Conservation (phyloP, 1,139 yeast species). For the Yamadazyma trypodendri region DNA sequence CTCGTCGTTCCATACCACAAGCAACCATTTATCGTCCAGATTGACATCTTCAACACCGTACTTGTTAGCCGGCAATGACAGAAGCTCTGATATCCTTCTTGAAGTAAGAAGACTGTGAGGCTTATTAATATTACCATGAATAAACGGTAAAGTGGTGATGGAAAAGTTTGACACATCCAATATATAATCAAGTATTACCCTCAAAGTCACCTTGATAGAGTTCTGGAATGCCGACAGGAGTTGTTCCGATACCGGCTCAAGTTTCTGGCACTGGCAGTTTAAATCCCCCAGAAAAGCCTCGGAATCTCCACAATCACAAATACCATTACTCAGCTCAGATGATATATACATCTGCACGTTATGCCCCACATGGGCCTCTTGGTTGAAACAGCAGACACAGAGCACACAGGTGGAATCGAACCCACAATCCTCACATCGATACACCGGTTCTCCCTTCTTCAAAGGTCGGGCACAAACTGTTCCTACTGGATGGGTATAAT, state of each 20-base stretch:
- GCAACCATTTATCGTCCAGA: slow-evolving; percentile 34
- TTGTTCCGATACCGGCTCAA: slow-evolving; percentile 8
- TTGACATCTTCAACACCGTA: slow-evolving; percentile 30
- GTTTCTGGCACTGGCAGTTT: slow-evolving; percentile 46
- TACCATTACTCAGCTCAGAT: slow-evolving; percentile 50
- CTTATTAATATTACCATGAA: slow-evolving; percentile 28
- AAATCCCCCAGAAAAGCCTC: slow-evolving; percentile 68
- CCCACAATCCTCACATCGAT: slow-evolving; percentile 65
- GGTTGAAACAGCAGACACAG: slow-evolving; percentile 68
- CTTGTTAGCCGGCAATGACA: slow-evolving; percentile 27
- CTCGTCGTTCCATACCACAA: slow-evolving; percentile 74
- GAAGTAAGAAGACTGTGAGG: slow-evolving; percentile 21
- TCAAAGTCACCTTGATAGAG: slow-evolving; percentile 31
- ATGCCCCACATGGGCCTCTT: slow-evolving; percentile 64
- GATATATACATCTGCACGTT: slow-evolving; percentile 56
- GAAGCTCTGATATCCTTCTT: slow-evolving; percentile 25
- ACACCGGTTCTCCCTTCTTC: slow-evolving; percentile 59
- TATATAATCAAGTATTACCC: slow-evolving; percentile 45
- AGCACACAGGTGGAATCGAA: slow-evolving; percentile 74
- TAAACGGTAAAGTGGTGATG: slow-evolving; percentile 33
- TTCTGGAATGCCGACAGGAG: slow-evolving; percentile 15
- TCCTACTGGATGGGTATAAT: slow-evolving; percentile 26
- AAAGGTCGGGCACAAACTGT: slow-evolving; percentile 66
- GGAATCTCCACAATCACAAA: slow-evolving; percentile 91
- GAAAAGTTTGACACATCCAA: slow-evolving; percentile 45